Conservation (phyloP, 1,284 basidiomycete species). For the Ustilago trichophora region DNA sequence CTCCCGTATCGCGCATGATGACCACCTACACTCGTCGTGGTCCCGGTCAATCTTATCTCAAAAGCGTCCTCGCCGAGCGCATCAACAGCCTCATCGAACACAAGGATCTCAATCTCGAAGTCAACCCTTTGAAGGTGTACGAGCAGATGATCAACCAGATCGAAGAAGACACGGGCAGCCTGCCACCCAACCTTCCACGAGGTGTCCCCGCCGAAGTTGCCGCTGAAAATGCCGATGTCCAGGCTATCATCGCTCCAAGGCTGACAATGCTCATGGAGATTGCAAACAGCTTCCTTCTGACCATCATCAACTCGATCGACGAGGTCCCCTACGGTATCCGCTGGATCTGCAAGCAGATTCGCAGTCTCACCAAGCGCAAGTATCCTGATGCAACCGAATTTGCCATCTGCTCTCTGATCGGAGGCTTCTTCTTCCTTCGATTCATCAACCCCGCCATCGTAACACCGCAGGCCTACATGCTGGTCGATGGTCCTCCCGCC, state of each 20-base stretch:
- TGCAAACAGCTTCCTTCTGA: constrained; percentile 92
- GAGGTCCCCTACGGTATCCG: constrained; percentile 97
- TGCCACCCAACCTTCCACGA: constrained; percentile 87
- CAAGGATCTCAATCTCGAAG: constrained; percentile 97
- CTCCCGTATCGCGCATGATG: constrained; percentile 99
- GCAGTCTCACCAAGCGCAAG: constrained; percentile 94
- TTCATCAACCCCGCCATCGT: constrained; percentile 99
- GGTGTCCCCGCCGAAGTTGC: constrained; percentile 94
- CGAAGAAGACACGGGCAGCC: constrained; percentile 89
- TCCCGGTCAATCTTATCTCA: constrained; percentile 96
- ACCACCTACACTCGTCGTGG: constrained; percentile 98
- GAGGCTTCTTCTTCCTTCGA: constrained; percentile 98
- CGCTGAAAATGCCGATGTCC: constrained; percentile 89
- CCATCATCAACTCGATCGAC: constrained; percentile 98
- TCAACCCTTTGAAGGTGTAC: constrained; percentile 92
- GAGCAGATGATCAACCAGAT: constrained; percentile 76
- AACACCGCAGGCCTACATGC: constrained; percentile 99
- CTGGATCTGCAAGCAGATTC: constrained; percentile 99
- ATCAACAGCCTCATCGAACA: constrained; percentile 98
- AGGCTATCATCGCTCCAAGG: constrained; percentile 94
- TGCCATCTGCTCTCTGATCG: constrained; percentile 96
- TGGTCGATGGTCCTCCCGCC: constrained; percentile 94
- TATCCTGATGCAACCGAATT: constrained; percentile 97
- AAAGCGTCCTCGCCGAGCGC: constrained; percentile 92
- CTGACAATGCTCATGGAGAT: constrained; percentile 99